Percentiles rank a stretch among this genome's conserved stretches.
Evolutionary conservation across 768 basidiomycete species (phyloP).

Genomic region (Dacryopinax primogenitus): DNA sequence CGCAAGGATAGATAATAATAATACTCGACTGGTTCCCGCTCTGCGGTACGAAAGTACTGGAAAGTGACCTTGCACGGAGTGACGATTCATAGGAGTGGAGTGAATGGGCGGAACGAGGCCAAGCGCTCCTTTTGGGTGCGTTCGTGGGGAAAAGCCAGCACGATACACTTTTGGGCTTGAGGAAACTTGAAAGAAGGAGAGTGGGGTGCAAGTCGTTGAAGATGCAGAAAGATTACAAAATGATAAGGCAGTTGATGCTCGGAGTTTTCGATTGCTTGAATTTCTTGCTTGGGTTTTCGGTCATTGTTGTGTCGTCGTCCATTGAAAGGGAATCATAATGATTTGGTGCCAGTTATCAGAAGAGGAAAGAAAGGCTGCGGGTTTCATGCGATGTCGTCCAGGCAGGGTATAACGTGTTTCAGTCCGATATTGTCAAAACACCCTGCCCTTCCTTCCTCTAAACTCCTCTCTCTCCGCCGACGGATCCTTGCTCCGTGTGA

Average conservation of each 20-base stretch:
- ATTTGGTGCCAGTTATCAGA: background rate
- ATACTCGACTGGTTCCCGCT: conserved; percentile 2
- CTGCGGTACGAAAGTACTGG: background rate
- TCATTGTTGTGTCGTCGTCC: conserved; percentile 6
- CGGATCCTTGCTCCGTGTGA: background rate
- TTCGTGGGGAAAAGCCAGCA: background rate
- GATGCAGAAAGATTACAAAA: conserved; percentile 7
- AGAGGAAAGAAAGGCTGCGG: conserved; percentile 1
- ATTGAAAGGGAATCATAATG: background rate
- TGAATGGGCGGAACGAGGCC: conserved; percentile 2
- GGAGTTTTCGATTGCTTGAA: background rate
- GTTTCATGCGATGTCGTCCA: background rate
- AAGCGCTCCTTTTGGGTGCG: conserved; percentile 7
- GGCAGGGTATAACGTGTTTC: conserved; percentile 5
- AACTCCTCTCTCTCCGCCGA: conserved; percentile 6
- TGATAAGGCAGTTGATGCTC: conserved; percentile 6
- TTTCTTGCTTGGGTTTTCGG: conserved; percentile 7
- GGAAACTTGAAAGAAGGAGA: background rate
- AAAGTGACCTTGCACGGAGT: conserved; percentile 8
- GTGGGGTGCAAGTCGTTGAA: conserved; percentile 10
- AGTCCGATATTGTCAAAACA: background rate
- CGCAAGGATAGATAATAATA: background rate
- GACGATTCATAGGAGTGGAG: background rate
- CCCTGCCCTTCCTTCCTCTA: conserved; percentile 7
- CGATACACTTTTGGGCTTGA: background rate